These are phyloP conservation scores for Paramecium sexaurelia DNA, from an alignment of 73 alveolate species.

Conservation along the genomic window DNA sequence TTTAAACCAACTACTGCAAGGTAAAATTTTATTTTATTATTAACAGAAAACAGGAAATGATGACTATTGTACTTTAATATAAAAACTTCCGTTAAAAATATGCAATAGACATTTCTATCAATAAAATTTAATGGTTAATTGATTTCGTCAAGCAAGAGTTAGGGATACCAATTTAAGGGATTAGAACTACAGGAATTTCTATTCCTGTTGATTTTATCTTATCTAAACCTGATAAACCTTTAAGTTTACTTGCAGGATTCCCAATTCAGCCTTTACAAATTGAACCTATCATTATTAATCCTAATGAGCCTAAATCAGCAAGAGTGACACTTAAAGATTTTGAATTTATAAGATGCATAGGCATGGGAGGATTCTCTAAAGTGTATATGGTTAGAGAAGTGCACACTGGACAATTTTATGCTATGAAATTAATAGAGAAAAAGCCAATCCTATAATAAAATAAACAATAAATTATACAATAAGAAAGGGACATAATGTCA, in stretches of 20 bases:
- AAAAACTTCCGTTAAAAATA: conserved; percentile 33
- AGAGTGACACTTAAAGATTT: conserved; percentile 44
- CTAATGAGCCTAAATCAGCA: conserved; percentile 5
- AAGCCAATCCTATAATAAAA: conserved; percentile 42
- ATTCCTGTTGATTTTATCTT: conserved; percentile 35
- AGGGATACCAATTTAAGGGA: conserved; percentile 2
- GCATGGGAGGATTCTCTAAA: conserved; percentile 60
- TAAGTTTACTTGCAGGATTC: background rate
- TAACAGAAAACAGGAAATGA: conserved; percentile 40
- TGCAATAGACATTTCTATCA: conserved; percentile 49
- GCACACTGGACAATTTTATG: conserved; percentile 48
- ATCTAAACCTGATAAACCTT: conserved; percentile 46
- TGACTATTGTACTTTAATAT: conserved; percentile 14
- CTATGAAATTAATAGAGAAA: conserved; percentile 50
- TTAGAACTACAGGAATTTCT: conserved; percentile 47
- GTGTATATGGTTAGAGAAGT: conserved; percentile 55
- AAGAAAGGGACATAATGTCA: conserved; percentile 86
- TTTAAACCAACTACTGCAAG: conserved; percentile 44
- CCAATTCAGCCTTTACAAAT: conserved; percentile 15
- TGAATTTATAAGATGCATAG: conserved; percentile 57
- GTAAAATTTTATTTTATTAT: conserved; percentile 9
- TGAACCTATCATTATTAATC: background rate
- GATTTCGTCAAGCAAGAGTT: conserved; percentile 49
- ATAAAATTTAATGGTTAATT: conserved; percentile 47
- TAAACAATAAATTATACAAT: conserved; percentile 60